Evolutionary conservation across 2,329 filamentous ascomycete species (phyloP), one percentile per base, ranked within the genome.

Genomic region (Aspergillus bombycis): DNA sequence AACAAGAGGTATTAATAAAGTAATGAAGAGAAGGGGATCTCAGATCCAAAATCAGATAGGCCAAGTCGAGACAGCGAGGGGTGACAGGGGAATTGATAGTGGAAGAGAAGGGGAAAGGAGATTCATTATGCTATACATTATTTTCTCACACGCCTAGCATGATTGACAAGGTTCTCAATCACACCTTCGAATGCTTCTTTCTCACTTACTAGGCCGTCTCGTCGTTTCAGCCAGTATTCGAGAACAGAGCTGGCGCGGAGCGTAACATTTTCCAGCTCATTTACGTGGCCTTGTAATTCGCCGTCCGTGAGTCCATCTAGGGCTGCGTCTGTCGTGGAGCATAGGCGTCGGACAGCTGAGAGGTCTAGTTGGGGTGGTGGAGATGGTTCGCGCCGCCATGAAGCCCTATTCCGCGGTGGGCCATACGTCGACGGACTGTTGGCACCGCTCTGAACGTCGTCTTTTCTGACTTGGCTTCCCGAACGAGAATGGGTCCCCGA

Each of bases 111-210:
- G 36, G 50, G 68, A 57, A 64, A 61, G 54, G 52, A 67, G 65
- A 67, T 64, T 62, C 68, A 71, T 71, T 58, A 63, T 43, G 53
- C 62, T 38, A 50, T 61, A 53, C 53, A 68, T 80, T 81, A 92
- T 79, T 94, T 95, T 74, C 93, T 86, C 62, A 93, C 88, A 80
- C 94, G 92, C 76, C 93, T 86, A 57, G 93, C 93, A 80, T 96
- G 93, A 77, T 93, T 95, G 50, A 97, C 94, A 68, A 98, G 79
- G 77, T 97, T 97, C 80, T 97, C 94, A 84, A 98, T 97, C 19
- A 98, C 94, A 0, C 93, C 93, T 76, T 98, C 94, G 76, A 97
- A 95, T 3, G 93, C 92, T 75, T 97, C 94, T 70, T 95, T 90
- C 75, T 98, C 94, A 46, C 92, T 92, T 67, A 96, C 82, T 71